Evolutionary conservation across 1,139 yeast genomes (phyloP).

Genomic region (Protomyces gravidus): DNA sequence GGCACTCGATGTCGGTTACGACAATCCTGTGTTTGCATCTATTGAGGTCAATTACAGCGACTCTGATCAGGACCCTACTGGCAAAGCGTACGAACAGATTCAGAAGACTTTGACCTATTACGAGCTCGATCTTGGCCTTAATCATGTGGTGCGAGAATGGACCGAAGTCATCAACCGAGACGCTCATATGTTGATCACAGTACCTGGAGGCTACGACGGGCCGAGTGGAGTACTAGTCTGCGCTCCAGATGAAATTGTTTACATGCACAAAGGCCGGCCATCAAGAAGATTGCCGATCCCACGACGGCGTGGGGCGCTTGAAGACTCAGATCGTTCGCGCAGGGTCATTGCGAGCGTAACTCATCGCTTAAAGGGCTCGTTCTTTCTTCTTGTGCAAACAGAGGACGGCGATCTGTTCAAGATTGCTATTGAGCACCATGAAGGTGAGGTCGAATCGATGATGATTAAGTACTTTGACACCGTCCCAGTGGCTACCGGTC

Average conservation of each 20-base stretch:
- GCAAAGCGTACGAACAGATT: conserved; percentile 35
- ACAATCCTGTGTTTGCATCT: conserved; percentile 78
- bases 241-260: conserved; percentile 47
- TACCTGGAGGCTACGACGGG: conserved; percentile 54
- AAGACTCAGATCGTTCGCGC: conserved; percentile 38
- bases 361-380: conserved; percentile 59
- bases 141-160: conserved; percentile 59
- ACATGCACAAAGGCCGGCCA: conserved; percentile 44
- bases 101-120: conserved; percentile 53
- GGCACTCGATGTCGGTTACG: conserved; percentile 70
- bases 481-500: conserved; percentile 53
- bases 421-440: conserved; percentile 51
- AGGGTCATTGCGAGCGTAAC: conserved; percentile 55
- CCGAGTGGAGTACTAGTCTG: conserved; percentile 62
- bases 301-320: conserved; percentile 39
- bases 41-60: conserved; percentile 59
- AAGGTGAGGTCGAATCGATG: conserved; percentile 42
- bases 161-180: conserved; percentile 45
- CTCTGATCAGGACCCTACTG: conserved; percentile 35
- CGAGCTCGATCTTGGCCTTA: conserved; percentile 80
- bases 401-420: conserved; percentile 75
- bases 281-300: conserved; percentile 53
- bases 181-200: conserved; percentile 47
- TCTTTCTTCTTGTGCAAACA: conserved; percentile 70
- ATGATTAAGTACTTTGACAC: conserved; percentile 71